Percentiles rank a stretch among this genome's conserved stretches.
Evolutionary conservation across 78 protist species (phyloP).

Genomic region (Planoprotostelium fungivorum): DNA sequence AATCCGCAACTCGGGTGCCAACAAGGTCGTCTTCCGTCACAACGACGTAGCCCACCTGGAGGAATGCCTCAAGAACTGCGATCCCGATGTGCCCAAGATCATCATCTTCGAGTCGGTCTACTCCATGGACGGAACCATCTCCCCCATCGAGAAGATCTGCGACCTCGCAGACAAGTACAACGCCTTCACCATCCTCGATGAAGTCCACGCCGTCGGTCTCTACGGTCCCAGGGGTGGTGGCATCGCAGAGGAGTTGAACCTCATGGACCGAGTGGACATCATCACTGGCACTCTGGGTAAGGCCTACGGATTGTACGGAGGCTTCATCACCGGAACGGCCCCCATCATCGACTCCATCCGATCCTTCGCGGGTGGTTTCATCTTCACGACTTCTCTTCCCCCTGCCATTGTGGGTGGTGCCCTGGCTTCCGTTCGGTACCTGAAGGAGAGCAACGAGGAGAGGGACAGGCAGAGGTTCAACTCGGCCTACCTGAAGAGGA

Average conservation of each 20-base stretch:
- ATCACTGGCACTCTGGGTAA: slow-evolving; percentile 92
- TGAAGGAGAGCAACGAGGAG: slow-evolving; percentile 51
- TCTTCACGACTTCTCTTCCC: slow-evolving; percentile 91
- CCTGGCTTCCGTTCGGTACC: slow-evolving; percentile 65
- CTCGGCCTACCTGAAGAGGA: slow-evolving; percentile 41
- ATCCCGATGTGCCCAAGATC: slow-evolving; percentile 66
- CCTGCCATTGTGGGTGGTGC: slow-evolving; percentile 91
- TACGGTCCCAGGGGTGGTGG: slow-evolving; percentile 89
- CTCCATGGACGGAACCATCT: slow-evolving; percentile 89
- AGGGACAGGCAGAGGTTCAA: slow-evolving; percentile 52
- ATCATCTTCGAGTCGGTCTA: slow-evolving; percentile 90
- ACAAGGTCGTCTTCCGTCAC: slow-evolving; percentile 75
- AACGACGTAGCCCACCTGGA: slow-evolving; percentile 86
- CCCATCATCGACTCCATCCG: slow-evolving; percentile 78
- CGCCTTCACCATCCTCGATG: slow-evolving; percentile 89
- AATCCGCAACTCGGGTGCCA: slow-evolving; percentile 58
- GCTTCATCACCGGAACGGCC: slow-evolving; percentile 83
- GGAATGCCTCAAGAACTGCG: slow-evolving; percentile 25
- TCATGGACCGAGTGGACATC: slow-evolving; percentile 70
- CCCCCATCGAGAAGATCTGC: slow-evolving; percentile 82
- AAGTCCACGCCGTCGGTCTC: slow-evolving; percentile 94
- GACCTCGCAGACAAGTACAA: slow-evolving; percentile 80
- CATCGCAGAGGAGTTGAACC: slow-evolving; percentile 71
- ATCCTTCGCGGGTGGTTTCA: slow-evolving; percentile 83
- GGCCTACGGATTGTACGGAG: slow-evolving; percentile 86